Conservation (phyloP, 305 asterid species). For the Fraxinus floribunda region DNA sequence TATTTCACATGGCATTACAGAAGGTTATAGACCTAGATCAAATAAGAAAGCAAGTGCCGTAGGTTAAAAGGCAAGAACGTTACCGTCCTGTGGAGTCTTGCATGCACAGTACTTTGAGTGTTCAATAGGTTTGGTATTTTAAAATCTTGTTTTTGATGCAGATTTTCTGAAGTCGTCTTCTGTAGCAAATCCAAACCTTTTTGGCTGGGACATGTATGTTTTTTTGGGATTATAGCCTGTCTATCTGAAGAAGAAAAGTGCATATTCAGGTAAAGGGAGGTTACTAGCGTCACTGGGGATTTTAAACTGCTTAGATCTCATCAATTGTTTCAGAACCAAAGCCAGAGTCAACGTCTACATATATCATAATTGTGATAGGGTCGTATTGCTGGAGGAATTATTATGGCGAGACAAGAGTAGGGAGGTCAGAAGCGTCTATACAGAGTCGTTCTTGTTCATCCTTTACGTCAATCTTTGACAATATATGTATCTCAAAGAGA, state of each 20-base stretch:
- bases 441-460: not conserved
- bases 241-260: not conserved
- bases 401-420: not conserved
- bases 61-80: not conserved
- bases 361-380: not conserved
- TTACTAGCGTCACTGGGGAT: not conserved
- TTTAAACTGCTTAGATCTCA: not conserved
- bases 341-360: not conserved
- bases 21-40: not conserved
- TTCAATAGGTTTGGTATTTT: not conserved
- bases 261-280: not conserved
- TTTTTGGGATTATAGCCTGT: not conserved
- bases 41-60: not conserved
- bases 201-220: not conserved
- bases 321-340: not conserved
- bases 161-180: not conserved
- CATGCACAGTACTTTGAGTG: not conserved
- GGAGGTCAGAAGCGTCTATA: not conserved
- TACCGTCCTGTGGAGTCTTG: not conserved
- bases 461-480: not conserved
- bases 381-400: not conserved
- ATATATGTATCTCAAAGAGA: not conserved
- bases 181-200: not conserved
- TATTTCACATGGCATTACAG: not conserved
- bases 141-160: not conserved